Evolutionary conservation across 176 grass and related monocot genomes (phyloP).

Genomic region (Cenchrus fungigraminus): DNA sequence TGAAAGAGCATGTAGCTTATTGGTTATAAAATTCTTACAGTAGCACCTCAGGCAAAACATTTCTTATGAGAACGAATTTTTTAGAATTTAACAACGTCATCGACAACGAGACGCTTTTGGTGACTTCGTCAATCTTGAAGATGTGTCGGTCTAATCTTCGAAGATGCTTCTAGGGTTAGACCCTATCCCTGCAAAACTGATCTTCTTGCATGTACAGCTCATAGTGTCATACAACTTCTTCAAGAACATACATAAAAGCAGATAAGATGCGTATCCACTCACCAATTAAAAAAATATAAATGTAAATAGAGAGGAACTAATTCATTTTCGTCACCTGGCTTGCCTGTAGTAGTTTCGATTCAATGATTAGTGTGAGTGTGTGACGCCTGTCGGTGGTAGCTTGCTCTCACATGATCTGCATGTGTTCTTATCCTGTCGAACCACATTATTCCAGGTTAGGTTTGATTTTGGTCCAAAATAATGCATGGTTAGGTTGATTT

Average conservation of each 20-base stretch:
- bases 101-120: too few relatives aligned
- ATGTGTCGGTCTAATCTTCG: too few relatives aligned
- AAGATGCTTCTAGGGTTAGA: too few relatives aligned
- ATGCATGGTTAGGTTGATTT: background rate
- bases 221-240: too few relatives aligned
- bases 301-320: background rate
- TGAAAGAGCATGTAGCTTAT: too few relatives aligned
- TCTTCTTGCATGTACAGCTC: too few relatives aligned
- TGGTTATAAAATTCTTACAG: too few relatives aligned
- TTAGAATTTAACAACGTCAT: too few relatives aligned
- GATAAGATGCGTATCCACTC: background rate
- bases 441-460: background rate
- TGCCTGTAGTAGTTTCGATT: background rate
- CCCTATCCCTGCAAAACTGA: too few relatives aligned
- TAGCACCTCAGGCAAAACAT: too few relatives aligned
- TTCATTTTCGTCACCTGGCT: background rate
- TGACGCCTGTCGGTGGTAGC: background rate
- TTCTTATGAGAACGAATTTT: too few relatives aligned
- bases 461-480: background rate
- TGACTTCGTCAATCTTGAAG: too few relatives aligned
- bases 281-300: background rate
- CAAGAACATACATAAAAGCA: background rate
- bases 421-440: conserved; percentile 19
- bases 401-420: conserved; percentile 25
- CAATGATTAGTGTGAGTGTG: background rate